These are phyloP conservation scores for Saccharum officinarum DNA, from an alignment of 176 grass and related monocot species.

Conservation along the genomic window DNA sequence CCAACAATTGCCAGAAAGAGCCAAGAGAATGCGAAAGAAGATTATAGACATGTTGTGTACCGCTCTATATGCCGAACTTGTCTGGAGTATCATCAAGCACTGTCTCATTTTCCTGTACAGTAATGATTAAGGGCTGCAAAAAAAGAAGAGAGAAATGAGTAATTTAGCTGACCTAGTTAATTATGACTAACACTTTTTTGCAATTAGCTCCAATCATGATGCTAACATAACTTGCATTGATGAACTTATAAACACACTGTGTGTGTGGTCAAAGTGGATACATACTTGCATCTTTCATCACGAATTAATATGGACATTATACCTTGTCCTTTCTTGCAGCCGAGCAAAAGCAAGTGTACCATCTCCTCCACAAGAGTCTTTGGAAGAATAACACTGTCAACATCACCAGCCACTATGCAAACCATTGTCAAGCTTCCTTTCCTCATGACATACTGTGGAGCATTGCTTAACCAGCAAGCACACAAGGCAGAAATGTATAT, in stretches of 20 bases:
- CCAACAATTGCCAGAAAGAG: constrained; percentile 14
- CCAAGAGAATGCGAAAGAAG: constrained; percentile 2
- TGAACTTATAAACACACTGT: neutral
- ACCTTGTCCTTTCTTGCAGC: constrained; percentile 67
- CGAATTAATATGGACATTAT: neutral
- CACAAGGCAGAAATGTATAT: constrained; percentile 91
- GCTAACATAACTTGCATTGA: neutral
- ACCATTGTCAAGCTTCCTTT: constrained; percentile 32
- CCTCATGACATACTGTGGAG: constrained; percentile 75
- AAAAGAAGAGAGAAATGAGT: neutral
- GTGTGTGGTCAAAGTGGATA: neutral
- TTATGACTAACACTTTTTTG: neutral
- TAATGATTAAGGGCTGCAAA: constrained; percentile 89
- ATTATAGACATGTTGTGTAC: constrained; percentile 40
- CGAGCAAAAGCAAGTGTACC: constrained; percentile 77
- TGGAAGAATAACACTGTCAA: constrained; percentile 87
- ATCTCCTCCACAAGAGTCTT: constrained; percentile 80
- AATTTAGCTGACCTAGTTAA: neutral
- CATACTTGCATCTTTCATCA: neutral
- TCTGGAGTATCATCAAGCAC: constrained; percentile 89
- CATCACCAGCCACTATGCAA: constrained; percentile 66
- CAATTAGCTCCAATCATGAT: neutral
- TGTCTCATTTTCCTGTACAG: constrained; percentile 88
- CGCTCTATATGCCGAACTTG: constrained; percentile 60
- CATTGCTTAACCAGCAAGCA: constrained; percentile 78